Evolutionary conservation across 1,284 basidiomycete genomes (phyloP).

Genomic region (Ustilago vetiveriae): DNA sequence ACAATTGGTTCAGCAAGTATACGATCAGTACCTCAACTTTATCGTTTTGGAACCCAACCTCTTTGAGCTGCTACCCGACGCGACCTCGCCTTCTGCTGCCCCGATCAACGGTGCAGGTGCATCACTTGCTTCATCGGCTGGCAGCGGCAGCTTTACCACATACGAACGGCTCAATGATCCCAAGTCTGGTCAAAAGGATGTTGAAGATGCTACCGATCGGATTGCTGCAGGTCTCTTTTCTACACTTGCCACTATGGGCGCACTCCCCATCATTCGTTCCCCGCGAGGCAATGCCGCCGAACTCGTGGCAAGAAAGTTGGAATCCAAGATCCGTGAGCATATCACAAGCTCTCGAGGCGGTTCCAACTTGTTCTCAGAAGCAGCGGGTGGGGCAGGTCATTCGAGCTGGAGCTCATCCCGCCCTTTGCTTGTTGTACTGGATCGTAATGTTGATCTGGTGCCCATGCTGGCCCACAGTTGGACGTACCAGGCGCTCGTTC

Average conservation of each 20-base stretch:
- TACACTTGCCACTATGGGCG: slow-evolving; percentile 88
- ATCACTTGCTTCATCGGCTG: slow-evolving; percentile 10
- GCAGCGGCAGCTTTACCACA: slow-evolving; percentile 66
- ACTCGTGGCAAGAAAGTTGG: slow-evolving; percentile 95
- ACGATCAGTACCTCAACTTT: slow-evolving; percentile 89
- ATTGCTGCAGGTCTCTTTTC: slow-evolving; percentile 91
- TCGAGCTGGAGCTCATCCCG: slow-evolving; percentile 44
- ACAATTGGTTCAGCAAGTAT: slow-evolving; percentile 70
- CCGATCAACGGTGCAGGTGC: slow-evolving; percentile 35
- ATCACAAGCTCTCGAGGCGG: slow-evolving; percentile 75
- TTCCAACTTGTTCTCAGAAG: slow-evolving; percentile 65
- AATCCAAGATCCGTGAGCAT: slow-evolving; percentile 90
- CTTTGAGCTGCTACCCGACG: slow-evolving; percentile 82
- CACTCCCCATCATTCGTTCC: slow-evolving; percentile 92
- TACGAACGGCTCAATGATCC: slow-evolving; percentile 95
- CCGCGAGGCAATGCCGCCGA: slow-evolving; percentile 97
- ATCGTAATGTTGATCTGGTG: slow-evolving; percentile 93
- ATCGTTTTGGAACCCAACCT: slow-evolving; percentile 92
- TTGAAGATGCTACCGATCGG: slow-evolving; percentile 92
- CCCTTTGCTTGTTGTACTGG: slow-evolving; percentile 82
- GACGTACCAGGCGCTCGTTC: slow-evolving; percentile 98
- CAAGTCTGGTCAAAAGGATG: slow-evolving; percentile 84
- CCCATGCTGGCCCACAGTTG: slow-evolving; percentile 96
- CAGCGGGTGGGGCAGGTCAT: slow-evolving; percentile 19
- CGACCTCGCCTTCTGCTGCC: slow-evolving; percentile 59